Evolutionary conservation across 1,284 basidiomycete species (phyloP).

Genomic region (Schizopora paradoxa): DNA sequence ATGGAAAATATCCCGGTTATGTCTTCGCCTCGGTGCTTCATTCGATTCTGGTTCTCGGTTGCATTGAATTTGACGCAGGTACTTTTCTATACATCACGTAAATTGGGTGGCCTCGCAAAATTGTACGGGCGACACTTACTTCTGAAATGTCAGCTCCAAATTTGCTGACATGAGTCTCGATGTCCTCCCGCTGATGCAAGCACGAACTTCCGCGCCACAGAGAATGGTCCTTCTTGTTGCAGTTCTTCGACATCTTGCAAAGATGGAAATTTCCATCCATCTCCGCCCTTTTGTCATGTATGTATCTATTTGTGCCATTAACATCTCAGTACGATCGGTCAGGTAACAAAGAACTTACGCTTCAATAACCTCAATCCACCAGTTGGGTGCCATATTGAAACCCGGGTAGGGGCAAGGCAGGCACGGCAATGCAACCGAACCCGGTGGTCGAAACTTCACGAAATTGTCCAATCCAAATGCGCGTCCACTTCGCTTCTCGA

Average conservation of each 20-base stretch:
- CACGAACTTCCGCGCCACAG: conserved; percentile 23
- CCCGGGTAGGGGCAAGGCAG: conserved; percentile 28
- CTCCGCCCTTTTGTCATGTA: too few species aligned
- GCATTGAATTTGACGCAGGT: conserved; percentile 8
- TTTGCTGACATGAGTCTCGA: conserved; percentile 20
- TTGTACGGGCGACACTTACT: too few species aligned
- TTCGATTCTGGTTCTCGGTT: neutral
- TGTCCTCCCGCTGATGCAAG: conserved; percentile 19
- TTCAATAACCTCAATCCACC: conserved; percentile 17
- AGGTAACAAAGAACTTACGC: too few species aligned
- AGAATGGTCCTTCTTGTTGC: conserved; percentile 27
- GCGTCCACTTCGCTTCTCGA: conserved; percentile 24
- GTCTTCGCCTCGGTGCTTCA: neutral
- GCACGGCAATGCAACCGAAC: conserved; percentile 24
- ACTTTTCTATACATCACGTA: conserved; percentile 5
- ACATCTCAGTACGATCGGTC: too few species aligned
- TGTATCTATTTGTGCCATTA: too few species aligned
- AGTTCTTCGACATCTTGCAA: conserved; percentile 24
- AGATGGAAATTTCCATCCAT: conserved; percentile 28
- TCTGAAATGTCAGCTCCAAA: conserved; percentile 5
- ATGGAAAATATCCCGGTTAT: neutral
- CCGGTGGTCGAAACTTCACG: conserved; percentile 21
- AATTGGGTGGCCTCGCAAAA: too few species aligned
- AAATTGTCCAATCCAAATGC: conserved; percentile 24
- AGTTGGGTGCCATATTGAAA: conserved; percentile 23